Conservation (phyloP, 75 land plant genomes). For the Pinus tabuliformis region DNA sequence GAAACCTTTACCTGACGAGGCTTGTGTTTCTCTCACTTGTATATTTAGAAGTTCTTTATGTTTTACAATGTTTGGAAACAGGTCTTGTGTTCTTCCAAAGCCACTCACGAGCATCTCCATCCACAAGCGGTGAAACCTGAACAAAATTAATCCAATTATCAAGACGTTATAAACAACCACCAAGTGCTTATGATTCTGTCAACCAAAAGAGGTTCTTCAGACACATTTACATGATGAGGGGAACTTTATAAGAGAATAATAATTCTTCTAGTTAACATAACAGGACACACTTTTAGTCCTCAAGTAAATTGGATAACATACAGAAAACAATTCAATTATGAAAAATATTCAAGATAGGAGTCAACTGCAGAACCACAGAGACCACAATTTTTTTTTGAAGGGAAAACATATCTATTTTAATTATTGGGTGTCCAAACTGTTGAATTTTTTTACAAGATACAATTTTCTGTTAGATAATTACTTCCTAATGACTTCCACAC, state of each 20-base stretch:
- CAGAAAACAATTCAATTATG: background rate
- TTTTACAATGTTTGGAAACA: background rate
- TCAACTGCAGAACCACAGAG: no score
- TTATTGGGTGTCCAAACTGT: no score
- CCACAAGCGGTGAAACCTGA: slow-evolving; percentile 87
- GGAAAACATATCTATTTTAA: no score
- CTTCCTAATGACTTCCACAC: no score
- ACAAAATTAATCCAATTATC: background rate
- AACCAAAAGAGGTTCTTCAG: background rate
- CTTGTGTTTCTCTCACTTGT: no score
- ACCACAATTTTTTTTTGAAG: no score
- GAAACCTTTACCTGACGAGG: no score
- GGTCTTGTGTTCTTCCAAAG: slow-evolving; percentile 79
- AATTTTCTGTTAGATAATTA: no score
- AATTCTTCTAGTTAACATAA: background rate
- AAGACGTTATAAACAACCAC: background rate
- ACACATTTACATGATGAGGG: no score
- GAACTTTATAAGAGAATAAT: background rate
- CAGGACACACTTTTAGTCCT: background rate
- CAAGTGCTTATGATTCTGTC: background rate
- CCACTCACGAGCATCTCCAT: slow-evolving; percentile 76
- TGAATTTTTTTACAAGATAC: no score
- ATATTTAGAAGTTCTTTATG: no score
- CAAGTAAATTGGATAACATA: background rate
- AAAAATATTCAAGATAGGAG: background rate